Conservation (phyloP, 331 rosid genomes). For the Rosa hybrid region DNA sequence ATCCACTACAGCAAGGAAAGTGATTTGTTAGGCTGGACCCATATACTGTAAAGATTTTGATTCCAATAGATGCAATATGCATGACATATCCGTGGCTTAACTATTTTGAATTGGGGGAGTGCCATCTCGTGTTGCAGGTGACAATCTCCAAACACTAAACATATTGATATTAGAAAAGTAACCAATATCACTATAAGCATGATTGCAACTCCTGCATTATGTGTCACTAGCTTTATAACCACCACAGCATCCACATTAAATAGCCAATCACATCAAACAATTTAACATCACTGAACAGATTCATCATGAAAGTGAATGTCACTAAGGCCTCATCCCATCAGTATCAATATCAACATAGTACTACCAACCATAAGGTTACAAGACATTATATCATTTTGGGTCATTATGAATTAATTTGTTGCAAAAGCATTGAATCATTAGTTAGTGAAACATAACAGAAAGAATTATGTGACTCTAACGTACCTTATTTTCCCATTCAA, state of each 20-base stretch:
- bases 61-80: not conserved
- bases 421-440: not conserved
- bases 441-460: not conserved
- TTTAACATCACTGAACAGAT: not conserved
- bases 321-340: not conserved
- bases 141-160: not conserved
- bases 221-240: not conserved
- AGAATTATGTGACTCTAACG: slow-evolving; percentile 1
- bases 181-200: not conserved
- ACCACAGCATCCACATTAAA: not conserved
- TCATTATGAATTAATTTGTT: not conserved
- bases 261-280: not conserved
- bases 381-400: not conserved
- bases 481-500: slow-evolving; percentile 99
- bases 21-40: not conserved
- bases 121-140: not conserved
- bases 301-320: not conserved
- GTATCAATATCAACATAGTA: not conserved
- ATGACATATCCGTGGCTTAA: not conserved
- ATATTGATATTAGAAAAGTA: not conserved
- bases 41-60: not conserved
- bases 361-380: not conserved
- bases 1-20: not conserved
- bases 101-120: not conserved
- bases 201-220: not conserved